Evolutionary conservation across 441 rosid genomes (phyloP).

Genomic region (Pelargonium citronellum): DNA sequence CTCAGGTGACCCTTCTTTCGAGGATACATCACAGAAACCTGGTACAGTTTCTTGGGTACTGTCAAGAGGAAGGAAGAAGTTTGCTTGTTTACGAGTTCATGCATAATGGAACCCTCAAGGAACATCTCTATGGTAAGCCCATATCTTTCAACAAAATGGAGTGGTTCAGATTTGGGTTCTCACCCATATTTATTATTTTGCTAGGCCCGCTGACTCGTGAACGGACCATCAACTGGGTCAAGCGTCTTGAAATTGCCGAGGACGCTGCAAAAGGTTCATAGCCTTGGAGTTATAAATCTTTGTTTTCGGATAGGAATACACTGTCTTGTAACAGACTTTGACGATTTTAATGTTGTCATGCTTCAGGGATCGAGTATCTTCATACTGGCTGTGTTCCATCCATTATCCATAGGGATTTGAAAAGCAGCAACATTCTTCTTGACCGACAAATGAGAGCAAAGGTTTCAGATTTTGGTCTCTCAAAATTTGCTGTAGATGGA

Average conservation of each 20-base stretch:
- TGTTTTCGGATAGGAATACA: slow-evolving; percentile 7
- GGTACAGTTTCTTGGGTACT: slow-evolving; percentile 92
- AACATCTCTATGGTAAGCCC: slow-evolving; percentile 82
- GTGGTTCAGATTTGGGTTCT: slow-evolving; percentile 14
- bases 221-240: slow-evolving; percentile 67
- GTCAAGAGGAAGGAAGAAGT: slow-evolving; percentile 83
- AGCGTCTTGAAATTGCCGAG: slow-evolving; percentile 92
- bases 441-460: slow-evolving; percentile 80
- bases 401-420: slow-evolving; percentile 85
- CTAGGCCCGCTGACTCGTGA: slow-evolving; percentile 56
- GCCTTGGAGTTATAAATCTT: slow-evolving; percentile 4
- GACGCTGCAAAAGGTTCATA: slow-evolving; percentile 79
- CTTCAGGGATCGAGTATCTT: slow-evolving; percentile 87
- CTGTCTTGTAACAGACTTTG: not conserved
- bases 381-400: slow-evolving; percentile 95
- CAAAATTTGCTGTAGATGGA: slow-evolving; percentile 80
- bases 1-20: slow-evolving; percentile 81
- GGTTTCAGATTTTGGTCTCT: slow-evolving; percentile 94
- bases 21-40: slow-evolving; percentile 97
- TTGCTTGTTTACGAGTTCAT: slow-evolving; percentile 90
- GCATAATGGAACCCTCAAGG: slow-evolving; percentile 94
- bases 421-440: slow-evolving; percentile 89
- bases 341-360: slow-evolving; percentile 17
- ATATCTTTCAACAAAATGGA: not conserved
- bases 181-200: slow-evolving; percentile 14